phyloP scores from a whole-genome alignment of 768 basidiomycete genomes.

The Lyophyllum atratum region DNA sequence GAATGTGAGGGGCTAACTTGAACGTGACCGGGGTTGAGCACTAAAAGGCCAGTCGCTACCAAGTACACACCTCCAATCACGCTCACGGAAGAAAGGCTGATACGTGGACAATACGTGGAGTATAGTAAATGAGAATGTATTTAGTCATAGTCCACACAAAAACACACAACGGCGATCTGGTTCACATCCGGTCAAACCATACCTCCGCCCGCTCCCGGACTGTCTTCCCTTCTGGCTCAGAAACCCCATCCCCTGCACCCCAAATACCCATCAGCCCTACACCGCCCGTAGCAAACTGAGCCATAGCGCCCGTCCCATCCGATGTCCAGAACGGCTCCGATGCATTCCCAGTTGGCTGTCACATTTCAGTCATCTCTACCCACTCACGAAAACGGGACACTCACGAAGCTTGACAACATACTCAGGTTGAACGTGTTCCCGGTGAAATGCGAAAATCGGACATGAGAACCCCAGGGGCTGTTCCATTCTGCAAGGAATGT shows the following conservation, averaged over 20 bases:
- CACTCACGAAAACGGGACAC: background rate
- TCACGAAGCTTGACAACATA: constrained; percentile 15
- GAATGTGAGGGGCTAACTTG: too few relatives aligned
- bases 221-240: constrained; percentile 15
- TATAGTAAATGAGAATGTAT: too few relatives aligned
- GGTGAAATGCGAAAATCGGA: constrained; percentile 21
- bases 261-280: constrained; percentile 15
- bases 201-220: constrained; percentile 25
- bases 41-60: too few relatives aligned
- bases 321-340: constrained; percentile 18
- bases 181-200: constrained; percentile 23
- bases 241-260: constrained; percentile 18
- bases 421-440: constrained; percentile 21
- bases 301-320: background rate
- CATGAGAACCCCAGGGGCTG: constrained; percentile 15
- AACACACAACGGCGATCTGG: too few relatives aligned
- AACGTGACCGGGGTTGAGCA: too few relatives aligned
- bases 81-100: too few relatives aligned
- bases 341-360: constrained; percentile 15
- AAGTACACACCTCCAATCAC: too few relatives aligned
- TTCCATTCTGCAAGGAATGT: constrained; percentile 16
- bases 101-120: too few relatives aligned
- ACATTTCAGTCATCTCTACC: background rate
- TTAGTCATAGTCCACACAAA: too few relatives aligned
- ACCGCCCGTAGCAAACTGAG: constrained; percentile 5